These are phyloP conservation scores for Thalassiosira mediterranea DNA, from an alignment of 352 stramenopile species.

Conservation along the genomic window DNA sequence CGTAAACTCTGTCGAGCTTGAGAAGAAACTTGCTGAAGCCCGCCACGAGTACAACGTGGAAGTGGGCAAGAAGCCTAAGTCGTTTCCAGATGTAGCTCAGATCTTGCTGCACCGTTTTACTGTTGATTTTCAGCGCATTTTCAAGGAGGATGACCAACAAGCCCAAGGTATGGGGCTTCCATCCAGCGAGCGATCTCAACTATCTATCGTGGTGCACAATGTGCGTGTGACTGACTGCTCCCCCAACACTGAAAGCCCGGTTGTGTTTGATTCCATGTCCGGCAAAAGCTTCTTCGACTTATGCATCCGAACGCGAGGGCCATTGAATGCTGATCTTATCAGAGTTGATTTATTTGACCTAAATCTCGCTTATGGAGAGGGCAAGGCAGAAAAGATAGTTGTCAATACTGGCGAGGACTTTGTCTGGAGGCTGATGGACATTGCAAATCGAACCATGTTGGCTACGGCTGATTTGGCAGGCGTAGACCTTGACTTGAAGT, in stretches of 20 bases:
- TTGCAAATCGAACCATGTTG: constrained; percentile 74
- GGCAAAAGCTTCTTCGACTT: constrained; percentile 81
- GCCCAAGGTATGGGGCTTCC: constrained; percentile 31
- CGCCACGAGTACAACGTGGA: constrained; percentile 55
- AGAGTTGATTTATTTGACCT: constrained; percentile 83
- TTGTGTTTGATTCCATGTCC: constrained; percentile 81
- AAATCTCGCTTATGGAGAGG: constrained; percentile 75
- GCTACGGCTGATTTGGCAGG: constrained; percentile 77
- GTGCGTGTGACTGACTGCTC: constrained; percentile 79
- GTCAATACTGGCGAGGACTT: constrained; percentile 83
- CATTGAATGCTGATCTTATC: constrained; percentile 74
- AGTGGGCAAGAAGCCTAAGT: constrained; percentile 25
- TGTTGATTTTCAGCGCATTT: constrained; percentile 82
- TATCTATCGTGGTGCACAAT: constrained; percentile 81
- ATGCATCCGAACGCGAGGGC: constrained; percentile 73
- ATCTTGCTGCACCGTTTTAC: constrained; percentile 78
- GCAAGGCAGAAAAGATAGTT: constrained; percentile 75
- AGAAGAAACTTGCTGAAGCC: constrained; percentile 49
- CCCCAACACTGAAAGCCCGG: constrained; percentile 60
- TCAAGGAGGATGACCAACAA: constrained; percentile 71
- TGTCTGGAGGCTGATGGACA: constrained; percentile 81
- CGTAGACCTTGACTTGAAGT: constrained; percentile 73
- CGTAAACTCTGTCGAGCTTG: constrained; percentile 54
- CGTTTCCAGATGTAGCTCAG: constrained; percentile 64
- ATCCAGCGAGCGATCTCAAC: constrained; percentile 72